Evolutionary conservation across 192 early-diverging fungal genomes (phyloP), one percentile per base, ranked within the genome.

Genomic region (Backusella psychrophila): DNA sequence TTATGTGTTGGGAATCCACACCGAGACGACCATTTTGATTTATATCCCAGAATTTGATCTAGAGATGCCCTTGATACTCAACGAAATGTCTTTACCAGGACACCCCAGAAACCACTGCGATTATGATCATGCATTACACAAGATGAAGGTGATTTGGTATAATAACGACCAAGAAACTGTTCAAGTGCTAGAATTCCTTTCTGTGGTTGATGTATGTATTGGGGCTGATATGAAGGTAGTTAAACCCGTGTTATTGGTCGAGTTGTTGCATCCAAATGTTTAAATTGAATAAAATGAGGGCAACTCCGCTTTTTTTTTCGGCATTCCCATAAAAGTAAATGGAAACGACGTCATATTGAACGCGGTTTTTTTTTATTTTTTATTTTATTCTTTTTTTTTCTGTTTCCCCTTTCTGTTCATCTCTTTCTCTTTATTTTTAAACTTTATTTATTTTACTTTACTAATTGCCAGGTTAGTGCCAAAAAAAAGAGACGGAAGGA

Each of bases 11-110:
- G 35, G 38, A 0, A 41, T 69, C 12, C 35, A 36, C 12, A 41
- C 38, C 3, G 68, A 69, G 11, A 23, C 68, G 0, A 38, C 21
- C 21, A 21, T 35, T 23, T 29, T 63, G 1, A 35, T 69, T 11
- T 69, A 69, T 69, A 69, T 69, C 21, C 68, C 68, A 11, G 68
- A 69, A 38, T 69, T 26, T 41, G 68, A 69, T 41, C 38, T 69
- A 11, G 68, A 69, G 11, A 41, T 69, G 38, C 38, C 68, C 15
- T n/a, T 69, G n/a, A 38, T 69, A 41, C 35, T 69, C 21, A 69
- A 69, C 23, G 35, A 69, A 69, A 23, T 8, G 21, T 69, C 68
- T 0, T 14, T 69, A 39, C 68, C 68, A 23, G 68, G 68, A 23
- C 56, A 63, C 26, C 23, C 56, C 12, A 63, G 29, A 29, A 38